Conservation (phyloP, 345 rosid species). For the Eucalyptus dawsonii region DNA sequence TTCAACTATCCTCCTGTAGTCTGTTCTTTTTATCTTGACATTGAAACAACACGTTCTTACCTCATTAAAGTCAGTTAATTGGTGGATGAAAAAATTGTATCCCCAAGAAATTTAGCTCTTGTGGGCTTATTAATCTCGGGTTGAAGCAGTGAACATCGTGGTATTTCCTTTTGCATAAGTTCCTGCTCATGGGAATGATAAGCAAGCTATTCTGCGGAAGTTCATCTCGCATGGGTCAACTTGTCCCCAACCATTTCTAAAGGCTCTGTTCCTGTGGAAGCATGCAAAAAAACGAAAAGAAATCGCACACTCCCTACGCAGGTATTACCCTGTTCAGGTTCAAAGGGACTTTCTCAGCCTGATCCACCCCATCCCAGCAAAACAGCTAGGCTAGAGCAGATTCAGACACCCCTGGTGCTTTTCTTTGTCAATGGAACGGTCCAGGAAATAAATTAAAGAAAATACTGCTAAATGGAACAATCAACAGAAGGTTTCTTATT, state of each 20-base stretch:
- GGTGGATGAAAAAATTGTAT: background rate
- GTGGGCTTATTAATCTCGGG: background rate
- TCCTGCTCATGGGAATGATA: background rate
- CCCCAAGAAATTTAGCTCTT: background rate
- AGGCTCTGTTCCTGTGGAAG: background rate
- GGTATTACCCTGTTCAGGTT: constrained; percentile 99
- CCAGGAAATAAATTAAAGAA: background rate
- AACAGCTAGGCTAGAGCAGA: constrained; percentile 23
- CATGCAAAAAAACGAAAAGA: constrained; percentile 18
- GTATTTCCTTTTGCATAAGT: background rate
- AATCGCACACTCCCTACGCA: constrained; percentile 99
- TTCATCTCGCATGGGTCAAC: background rate
- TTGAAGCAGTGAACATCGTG: background rate
- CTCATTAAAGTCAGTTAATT: background rate
- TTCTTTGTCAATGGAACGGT: constrained; percentile 35
- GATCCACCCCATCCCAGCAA: constrained; percentile 19
- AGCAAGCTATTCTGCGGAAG: background rate
- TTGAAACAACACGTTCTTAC: background rate
- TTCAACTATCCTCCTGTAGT: background rate
- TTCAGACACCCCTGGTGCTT: constrained; percentile 99
- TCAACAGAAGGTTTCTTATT: background rate
- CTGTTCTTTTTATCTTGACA: background rate
- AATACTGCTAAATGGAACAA: background rate
- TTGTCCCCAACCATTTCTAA: background rate
- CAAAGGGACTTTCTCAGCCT: constrained; percentile 99